These are phyloP conservation scores for Silene latifolia DNA, from an alignment of 148 eudicot genomes.

Conservation along the genomic window DNA sequence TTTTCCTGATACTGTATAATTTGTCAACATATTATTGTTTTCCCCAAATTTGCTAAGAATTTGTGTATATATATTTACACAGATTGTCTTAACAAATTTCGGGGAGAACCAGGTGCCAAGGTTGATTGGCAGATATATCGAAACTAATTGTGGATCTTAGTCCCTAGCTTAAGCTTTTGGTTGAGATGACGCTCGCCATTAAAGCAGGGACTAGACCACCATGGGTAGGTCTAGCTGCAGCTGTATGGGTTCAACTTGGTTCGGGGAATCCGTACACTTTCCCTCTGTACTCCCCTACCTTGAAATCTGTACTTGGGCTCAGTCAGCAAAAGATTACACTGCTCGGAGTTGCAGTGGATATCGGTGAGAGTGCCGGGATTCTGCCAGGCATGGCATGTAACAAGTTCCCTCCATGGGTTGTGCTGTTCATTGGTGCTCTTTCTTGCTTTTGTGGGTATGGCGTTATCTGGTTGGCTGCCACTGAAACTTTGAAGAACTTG, in stretches of 20 bases:
- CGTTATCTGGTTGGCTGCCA: slow-evolving; percentile 80
- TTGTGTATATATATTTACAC: slow-evolving; percentile 3
- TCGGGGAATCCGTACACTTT: slow-evolving; percentile 62
- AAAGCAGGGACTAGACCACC: slow-evolving; percentile 30
- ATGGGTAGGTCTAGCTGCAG: slow-evolving; percentile 63
- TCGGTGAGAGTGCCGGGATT: slow-evolving; percentile 59
- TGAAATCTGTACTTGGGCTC: slow-evolving; percentile 49
- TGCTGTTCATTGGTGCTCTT: slow-evolving; percentile 44
- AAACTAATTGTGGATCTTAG: not conserved
- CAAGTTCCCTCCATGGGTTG: slow-evolving; percentile 33
- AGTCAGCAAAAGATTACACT: slow-evolving; percentile 52
- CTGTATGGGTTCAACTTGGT: slow-evolving; percentile 57
- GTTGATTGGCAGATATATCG: not conserved
- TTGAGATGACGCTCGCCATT: slow-evolving; percentile 8
- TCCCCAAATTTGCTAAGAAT: not conserved
- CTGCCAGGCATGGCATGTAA: slow-evolving; percentile 56
- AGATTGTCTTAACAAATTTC: not conserved
- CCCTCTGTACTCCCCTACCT: slow-evolving; percentile 51
- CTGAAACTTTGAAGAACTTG: slow-evolving; percentile 56
- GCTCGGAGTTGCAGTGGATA: slow-evolving; percentile 59
- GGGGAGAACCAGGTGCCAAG: not conserved
- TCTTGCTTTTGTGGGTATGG: slow-evolving; percentile 71
- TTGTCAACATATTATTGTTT: not conserved
- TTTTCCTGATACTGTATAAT: not conserved
- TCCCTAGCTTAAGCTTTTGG: not conserved